Evolutionary conservation across 768 basidiomycete species (phyloP).

Genomic region (Panaeolus cyanescens): DNA sequence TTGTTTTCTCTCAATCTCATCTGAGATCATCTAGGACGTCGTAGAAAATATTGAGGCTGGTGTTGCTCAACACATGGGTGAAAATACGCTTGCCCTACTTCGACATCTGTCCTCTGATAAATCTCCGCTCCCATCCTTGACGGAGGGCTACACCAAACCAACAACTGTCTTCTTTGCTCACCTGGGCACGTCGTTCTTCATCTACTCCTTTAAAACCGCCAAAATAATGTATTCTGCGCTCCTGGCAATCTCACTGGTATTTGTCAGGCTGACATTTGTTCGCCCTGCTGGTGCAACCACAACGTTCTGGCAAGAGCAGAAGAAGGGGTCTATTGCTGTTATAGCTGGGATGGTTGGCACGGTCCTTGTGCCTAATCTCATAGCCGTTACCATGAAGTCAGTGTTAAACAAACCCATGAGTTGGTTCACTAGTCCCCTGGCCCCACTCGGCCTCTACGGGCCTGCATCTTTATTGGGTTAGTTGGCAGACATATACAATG

Average conservation of each 20-base stretch:
- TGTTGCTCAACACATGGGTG: conserved; percentile 88
- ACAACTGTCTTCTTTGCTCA: conserved; percentile 79
- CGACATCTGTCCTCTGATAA: conserved; percentile 67
- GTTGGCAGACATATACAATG: conserved; percentile 19
- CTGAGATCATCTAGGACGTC: conserved; percentile 70
- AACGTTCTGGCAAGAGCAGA: conserved; percentile 39
- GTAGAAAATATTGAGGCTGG: conserved; percentile 86
- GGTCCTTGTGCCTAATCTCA: conserved; percentile 62
- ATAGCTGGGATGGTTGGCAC: conserved; percentile 55
- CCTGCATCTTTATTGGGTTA: conserved; percentile 74
- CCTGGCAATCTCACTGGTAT: conserved; percentile 44
- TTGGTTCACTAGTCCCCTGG: conserved; percentile 81
- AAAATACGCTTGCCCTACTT: conserved; percentile 82
- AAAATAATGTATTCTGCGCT: conserved; percentile 60
- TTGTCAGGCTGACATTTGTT: conserved; percentile 40
- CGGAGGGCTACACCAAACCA: conserved; percentile 50
- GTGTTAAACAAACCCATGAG: conserved; percentile 73
- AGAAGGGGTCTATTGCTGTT: conserved; percentile 50
- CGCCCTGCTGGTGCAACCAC: conserved; percentile 32
- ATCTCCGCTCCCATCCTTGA: conserved; percentile 71
- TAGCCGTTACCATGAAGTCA: conserved; percentile 68
- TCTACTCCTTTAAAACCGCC: conserved; percentile 77
- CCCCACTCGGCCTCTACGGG: conserved; percentile 68
- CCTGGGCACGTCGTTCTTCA: conserved; percentile 65
- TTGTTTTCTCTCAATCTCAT: neutral